Percentiles rank a stretch among this genome's conserved stretches.
phyloP scores from a whole-genome alignment of 805 yeast species.

The Nakazawaea wyomingensis region DNA sequence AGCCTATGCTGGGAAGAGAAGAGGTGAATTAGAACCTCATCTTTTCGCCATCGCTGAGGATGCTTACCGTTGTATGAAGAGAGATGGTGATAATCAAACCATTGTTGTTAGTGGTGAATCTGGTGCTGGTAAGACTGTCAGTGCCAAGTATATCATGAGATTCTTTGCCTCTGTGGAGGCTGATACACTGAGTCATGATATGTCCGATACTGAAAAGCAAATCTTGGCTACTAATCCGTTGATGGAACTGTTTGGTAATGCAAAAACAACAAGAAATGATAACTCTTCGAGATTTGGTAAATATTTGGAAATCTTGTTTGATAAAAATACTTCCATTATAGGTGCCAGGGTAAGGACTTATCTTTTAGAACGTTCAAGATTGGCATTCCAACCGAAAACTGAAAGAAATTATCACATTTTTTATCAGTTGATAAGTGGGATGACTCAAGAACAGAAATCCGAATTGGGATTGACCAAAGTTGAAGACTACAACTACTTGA shows the following conservation, averaged over 20 bases:
- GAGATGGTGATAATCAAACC: slow-evolving; percentile 82
- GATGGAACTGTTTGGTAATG: slow-evolving; percentile 98
- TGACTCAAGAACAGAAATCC: slow-evolving; percentile 48
- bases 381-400: slow-evolving; percentile 85
- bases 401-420: slow-evolving; percentile 96
- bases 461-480: slow-evolving; percentile 58
- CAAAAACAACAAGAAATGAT: slow-evolving; percentile 94
- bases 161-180: slow-evolving; percentile 91
- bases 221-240: slow-evolving; percentile 95
- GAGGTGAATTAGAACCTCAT: slow-evolving; percentile 97
- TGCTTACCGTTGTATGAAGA: slow-evolving; percentile 91
- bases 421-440: slow-evolving; percentile 81
- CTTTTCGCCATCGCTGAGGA: slow-evolving; percentile 97
- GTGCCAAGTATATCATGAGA: slow-evolving; percentile 96
- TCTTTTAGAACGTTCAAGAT: slow-evolving; percentile 85
- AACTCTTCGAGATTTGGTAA: slow-evolving; percentile 98
- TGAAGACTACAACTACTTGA: slow-evolving; percentile 71
- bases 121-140: slow-evolving; percentile 98
- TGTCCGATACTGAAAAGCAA: slow-evolving; percentile 90
- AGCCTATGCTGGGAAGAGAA: slow-evolving; percentile 85
- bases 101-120: slow-evolving; percentile 97
- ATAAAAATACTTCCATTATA: slow-evolving; percentile 67
- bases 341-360: slow-evolving; percentile 96
- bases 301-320: slow-evolving; percentile 86
- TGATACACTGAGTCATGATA: slow-evolving; percentile 46